Conservation (phyloP, 2,329 filamentous ascomycete species). For the Aphanocladium album region DNA sequence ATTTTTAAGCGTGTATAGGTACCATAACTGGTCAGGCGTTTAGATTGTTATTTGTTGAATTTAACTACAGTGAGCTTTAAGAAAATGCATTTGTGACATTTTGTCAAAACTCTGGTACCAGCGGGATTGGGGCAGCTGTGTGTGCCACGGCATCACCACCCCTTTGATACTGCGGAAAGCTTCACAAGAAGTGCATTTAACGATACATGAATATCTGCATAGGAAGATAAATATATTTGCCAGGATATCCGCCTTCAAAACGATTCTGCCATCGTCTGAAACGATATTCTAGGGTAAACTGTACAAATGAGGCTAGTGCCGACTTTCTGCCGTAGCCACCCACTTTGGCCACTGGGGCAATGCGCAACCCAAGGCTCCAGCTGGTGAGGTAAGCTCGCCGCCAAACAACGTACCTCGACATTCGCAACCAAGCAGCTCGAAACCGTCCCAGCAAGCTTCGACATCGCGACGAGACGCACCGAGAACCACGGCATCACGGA, state of each 20-base stretch:
- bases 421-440: conserved; percentile 1
- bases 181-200: too few species aligned
- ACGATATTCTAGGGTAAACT: not conserved
- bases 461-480: not conserved
- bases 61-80: not conserved
- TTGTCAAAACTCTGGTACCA: too few species aligned
- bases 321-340: conserved; percentile 12
- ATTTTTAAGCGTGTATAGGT: not conserved
- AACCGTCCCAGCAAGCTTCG: not conserved
- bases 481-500: not conserved
- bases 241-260: too few species aligned
- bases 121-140: too few species aligned
- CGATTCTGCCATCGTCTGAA: not conserved
- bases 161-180: too few species aligned
- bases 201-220: too few species aligned
- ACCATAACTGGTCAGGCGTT: not conserved
- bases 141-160: too few species aligned
- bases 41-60: not conserved
- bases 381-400: conserved; percentile 36
- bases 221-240: too few species aligned
- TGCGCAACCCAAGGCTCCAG: conserved; percentile 24
- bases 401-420: conserved; percentile 6
- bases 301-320: conserved; percentile 8
- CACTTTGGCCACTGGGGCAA: conserved; percentile 6
- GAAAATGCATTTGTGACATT: too few species aligned